These are phyloP conservation scores for Pulveroboletus sp. DNA, from an alignment of 768 basidiomycete species.

Conservation along the genomic window DNA sequence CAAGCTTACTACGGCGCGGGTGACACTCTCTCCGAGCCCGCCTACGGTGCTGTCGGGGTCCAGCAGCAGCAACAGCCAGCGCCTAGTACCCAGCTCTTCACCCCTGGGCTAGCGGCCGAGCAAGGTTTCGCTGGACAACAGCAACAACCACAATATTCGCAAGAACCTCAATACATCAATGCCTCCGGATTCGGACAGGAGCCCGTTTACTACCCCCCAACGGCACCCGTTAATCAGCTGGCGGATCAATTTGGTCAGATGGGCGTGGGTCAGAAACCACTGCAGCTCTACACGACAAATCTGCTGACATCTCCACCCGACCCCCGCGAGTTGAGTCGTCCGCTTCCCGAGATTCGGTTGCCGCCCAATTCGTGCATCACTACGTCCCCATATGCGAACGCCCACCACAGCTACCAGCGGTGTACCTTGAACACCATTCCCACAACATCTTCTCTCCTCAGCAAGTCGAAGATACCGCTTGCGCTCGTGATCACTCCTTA, in stretches of 20 bases:
- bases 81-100: conserved; percentile 60
- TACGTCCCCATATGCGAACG: conserved; percentile 72
- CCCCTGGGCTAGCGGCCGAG: conserved; percentile 73
- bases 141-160: conserved; percentile 44
- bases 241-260: conserved; percentile 86
- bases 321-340: conserved; percentile 72
- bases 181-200: conserved; percentile 42
- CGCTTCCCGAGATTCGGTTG: conserved; percentile 86
- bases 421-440: conserved; percentile 91
- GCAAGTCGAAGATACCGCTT: conserved; percentile 87
- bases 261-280: conserved; percentile 78
- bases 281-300: conserved; percentile 83
- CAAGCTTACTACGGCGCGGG: conserved; percentile 75
- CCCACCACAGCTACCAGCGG: conserved; percentile 89
- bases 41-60: conserved; percentile 36
- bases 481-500: conserved; percentile 89
- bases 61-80: conserved; percentile 31
- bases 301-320: conserved; percentile 91
- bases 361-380: conserved; percentile 82
- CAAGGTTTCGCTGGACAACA: conserved; percentile 62
- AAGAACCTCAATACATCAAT: conserved; percentile 42
- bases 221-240: conserved; percentile 52
- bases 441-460: conserved; percentile 79
- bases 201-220: conserved; percentile 35
- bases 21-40: conserved; percentile 41